phyloP scores from a whole-genome alignment of 192 early-diverging fungal genomes.

The Cladochytrium replicatum region DNA sequence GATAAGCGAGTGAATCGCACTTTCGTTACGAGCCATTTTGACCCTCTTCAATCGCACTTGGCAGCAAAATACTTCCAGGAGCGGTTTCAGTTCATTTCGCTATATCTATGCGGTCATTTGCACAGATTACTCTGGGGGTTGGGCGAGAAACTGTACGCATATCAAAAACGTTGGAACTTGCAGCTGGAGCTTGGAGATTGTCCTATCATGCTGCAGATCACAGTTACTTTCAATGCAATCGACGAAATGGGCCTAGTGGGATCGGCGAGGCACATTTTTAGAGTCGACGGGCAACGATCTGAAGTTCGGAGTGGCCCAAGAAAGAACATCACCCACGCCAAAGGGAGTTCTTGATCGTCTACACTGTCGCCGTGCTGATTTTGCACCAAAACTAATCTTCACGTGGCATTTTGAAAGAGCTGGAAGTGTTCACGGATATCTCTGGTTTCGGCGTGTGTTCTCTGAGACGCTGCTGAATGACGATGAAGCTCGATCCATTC shows the following conservation, averaged over 20 bases:
- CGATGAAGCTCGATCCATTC: too few relatives aligned
- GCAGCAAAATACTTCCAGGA: constrained; percentile 48
- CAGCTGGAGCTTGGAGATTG: constrained; percentile 84
- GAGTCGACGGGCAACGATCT: constrained; percentile 50
- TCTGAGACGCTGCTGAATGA: too few relatives aligned
- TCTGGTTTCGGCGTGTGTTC: too few relatives aligned
- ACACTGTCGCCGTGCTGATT: too few relatives aligned
- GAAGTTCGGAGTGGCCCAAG: constrained; percentile 55
- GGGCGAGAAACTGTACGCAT: constrained; percentile 27
- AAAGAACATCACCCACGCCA: constrained; percentile 22
- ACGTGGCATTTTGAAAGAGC: too few relatives aligned
- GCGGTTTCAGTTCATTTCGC: constrained; percentile 49
- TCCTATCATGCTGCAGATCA: constrained; percentile 78
- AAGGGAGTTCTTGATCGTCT: too few relatives aligned
- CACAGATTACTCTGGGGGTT: constrained; percentile 59
- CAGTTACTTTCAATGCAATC: constrained; percentile 46
- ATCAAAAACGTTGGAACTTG: constrained; percentile 13
- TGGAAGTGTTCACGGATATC: too few relatives aligned
- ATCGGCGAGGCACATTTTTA: constrained; percentile 41
- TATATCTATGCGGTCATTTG: constrained; percentile 81
- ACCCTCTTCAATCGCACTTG: constrained; percentile 58
- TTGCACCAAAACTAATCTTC: too few relatives aligned
- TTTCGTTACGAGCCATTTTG: constrained; percentile 62
- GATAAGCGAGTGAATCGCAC: constrained; percentile 42
- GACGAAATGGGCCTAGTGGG: constrained; percentile 46